Evolutionary conservation across 352 stramenopile species (phyloP).

Genomic region (Globisporangium ultimum): DNA sequence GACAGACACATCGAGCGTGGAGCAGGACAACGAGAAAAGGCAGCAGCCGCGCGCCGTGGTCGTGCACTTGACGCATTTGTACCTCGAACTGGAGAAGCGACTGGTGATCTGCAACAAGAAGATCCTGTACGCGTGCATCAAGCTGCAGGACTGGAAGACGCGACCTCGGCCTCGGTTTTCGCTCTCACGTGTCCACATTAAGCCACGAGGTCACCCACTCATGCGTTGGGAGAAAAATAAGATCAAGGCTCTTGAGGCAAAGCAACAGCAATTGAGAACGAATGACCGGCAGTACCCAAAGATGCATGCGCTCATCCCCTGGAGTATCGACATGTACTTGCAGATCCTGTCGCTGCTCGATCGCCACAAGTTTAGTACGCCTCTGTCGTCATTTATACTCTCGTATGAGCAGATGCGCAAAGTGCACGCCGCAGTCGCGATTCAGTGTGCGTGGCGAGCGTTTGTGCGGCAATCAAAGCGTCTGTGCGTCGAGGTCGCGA

Average conservation of each 20-base stretch:
- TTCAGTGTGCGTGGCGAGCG: slow-evolving; percentile 59
- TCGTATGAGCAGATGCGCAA: slow-evolving; percentile 50
- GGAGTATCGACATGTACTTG: slow-evolving; percentile 79
- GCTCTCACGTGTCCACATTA: slow-evolving; percentile 29
- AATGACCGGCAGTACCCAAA: slow-evolving; percentile 43
- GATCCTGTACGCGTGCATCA: slow-evolving; percentile 49
- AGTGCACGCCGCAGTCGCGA: slow-evolving; percentile 38
- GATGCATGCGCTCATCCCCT: slow-evolving; percentile 67
- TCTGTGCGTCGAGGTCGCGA: slow-evolving; percentile 46
- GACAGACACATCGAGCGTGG: not conserved
- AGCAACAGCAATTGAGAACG: not conserved
- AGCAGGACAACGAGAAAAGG: not conserved
- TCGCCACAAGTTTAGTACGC: not conserved
- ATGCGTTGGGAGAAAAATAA: slow-evolving; percentile 39
- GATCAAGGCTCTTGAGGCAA: slow-evolving; percentile 10
- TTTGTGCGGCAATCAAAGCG: slow-evolving; percentile 31
- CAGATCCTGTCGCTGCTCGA: slow-evolving; percentile 53
- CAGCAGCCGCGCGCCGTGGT: slow-evolving; percentile 31
- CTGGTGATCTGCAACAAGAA: slow-evolving; percentile 65
- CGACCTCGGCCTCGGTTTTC: slow-evolving; percentile 18
- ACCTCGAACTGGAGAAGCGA: slow-evolving; percentile 39
- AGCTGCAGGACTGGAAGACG: slow-evolving; percentile 26
- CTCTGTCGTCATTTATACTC: slow-evolving; percentile 38
- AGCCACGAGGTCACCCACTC: slow-evolving; percentile 42
- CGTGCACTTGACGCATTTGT: slow-evolving; percentile 47